Evolutionary conservation across 768 basidiomycete genomes (phyloP).

Genomic region (Brasilioporus rufonigricans): DNA sequence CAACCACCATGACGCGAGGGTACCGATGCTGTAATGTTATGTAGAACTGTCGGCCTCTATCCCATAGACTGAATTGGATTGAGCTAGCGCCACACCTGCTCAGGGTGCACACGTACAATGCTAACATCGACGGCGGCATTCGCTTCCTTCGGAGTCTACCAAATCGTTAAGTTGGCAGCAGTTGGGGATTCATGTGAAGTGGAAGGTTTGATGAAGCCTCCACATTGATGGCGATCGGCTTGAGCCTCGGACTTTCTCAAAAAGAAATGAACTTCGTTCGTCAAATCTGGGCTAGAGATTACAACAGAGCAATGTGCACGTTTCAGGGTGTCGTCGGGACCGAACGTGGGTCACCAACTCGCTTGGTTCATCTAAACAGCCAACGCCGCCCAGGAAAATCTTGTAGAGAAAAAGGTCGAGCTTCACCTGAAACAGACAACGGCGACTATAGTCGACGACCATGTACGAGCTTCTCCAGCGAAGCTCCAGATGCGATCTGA

Average conservation of each 20-base stretch:
- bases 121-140: background rate
- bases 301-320: background rate
- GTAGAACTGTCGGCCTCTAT: background rate
- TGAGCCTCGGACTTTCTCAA: background rate
- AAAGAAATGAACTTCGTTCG: background rate
- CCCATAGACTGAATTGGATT: background rate
- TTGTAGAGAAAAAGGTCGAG: background rate
- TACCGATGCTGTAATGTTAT: background rate
- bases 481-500: constrained; percentile 66
- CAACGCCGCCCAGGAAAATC: background rate
- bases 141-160: background rate
- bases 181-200: background rate
- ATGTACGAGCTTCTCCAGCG: constrained; percentile 58
- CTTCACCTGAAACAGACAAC: background rate
- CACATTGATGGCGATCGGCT: background rate
- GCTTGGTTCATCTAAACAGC: background rate
- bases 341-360: background rate
- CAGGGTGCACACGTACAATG: background rate
- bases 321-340: background rate
- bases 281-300: background rate
- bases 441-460: constrained; percentile 13
- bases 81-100: background rate
- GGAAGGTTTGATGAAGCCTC: background rate
- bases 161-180: background rate
- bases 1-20: background rate